Conservation (phyloP, 1,284 basidiomycete species). For the Hemileia vastatrix region DNA sequence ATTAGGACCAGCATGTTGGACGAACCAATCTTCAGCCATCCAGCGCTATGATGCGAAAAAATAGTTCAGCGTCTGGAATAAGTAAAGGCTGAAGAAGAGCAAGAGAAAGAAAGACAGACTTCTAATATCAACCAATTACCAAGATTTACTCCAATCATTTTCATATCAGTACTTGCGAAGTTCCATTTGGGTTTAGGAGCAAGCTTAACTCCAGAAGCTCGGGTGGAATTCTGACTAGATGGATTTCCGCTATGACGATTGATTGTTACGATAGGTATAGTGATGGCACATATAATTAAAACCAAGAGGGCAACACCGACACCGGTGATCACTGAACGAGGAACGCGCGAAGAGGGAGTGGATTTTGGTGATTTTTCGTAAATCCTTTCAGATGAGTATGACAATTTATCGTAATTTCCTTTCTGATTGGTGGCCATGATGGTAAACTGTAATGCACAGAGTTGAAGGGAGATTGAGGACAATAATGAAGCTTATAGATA, state of each 20-base stretch:
- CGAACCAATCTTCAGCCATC: constrained; percentile 47
- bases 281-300: constrained; percentile 9
- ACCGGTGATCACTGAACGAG: no score
- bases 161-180: constrained; percentile 38
- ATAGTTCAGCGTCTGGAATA: no score
- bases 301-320: no score
- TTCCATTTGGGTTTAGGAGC: constrained; percentile 35
- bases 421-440: no score
- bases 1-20: constrained; percentile 35
- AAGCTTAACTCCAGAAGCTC: constrained; percentile 22
- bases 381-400: no score
- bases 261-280: constrained; percentile 10
- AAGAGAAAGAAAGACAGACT: background rate
- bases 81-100: background rate
- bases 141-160: constrained; percentile 39
- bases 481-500: no score
- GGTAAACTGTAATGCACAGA: no score
- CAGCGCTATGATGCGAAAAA: no score
- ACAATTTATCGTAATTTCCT: no score
- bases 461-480: no score
- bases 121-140: constrained; percentile 40
- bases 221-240: background rate
- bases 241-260: background rate
- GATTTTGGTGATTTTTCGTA: no score
- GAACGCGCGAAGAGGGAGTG: no score